Evolutionary conservation across 2,329 filamentous ascomycete genomes (phyloP).

Genomic region (Coniochaeta prunicola): DNA sequence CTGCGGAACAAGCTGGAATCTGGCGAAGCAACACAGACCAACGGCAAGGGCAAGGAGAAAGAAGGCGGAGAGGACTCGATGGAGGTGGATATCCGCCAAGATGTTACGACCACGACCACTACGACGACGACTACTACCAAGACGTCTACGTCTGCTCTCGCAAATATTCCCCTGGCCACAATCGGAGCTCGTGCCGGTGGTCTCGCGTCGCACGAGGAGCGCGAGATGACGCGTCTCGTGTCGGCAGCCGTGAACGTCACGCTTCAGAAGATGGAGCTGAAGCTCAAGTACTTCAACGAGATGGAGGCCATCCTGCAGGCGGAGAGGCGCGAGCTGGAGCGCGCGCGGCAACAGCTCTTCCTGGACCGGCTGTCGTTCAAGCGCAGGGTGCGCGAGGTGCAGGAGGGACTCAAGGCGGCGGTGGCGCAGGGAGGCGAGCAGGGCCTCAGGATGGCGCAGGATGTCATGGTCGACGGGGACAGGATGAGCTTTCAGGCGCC

Average conservation of each 20-base stretch:
- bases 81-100: slow-evolving; percentile 52
- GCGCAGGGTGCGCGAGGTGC: slow-evolving; percentile 74
- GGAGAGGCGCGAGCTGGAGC: slow-evolving; percentile 86
- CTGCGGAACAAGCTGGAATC: slow-evolving; percentile 71
- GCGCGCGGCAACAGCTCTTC: slow-evolving; percentile 87
- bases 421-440: slow-evolving; percentile 41
- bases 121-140: slow-evolving; percentile 40
- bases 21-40: slow-evolving; percentile 34
- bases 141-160: slow-evolving; percentile 42
- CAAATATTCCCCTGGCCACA: slow-evolving; percentile 77
- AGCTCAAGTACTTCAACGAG: slow-evolving; percentile 92
- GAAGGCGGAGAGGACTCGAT: slow-evolving; percentile 49
- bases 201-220: slow-evolving; percentile 90
- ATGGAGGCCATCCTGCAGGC: slow-evolving; percentile 89
- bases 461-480: slow-evolving; percentile 39
- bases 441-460: slow-evolving; percentile 38
- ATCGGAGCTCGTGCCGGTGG: slow-evolving; percentile 81
- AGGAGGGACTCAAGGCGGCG: slow-evolving; percentile 63
- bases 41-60: slow-evolving; percentile 52
- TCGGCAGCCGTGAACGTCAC: slow-evolving; percentile 88
- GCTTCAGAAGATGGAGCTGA: slow-evolving; percentile 92
- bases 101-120: slow-evolving; percentile 27
- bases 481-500: slow-evolving; percentile 46
- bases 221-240: slow-evolving; percentile 90
- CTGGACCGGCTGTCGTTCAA: slow-evolving; percentile 87